phyloP scores from a whole-genome alignment of 768 basidiomycete species.

The Termitomyces sp. region DNA sequence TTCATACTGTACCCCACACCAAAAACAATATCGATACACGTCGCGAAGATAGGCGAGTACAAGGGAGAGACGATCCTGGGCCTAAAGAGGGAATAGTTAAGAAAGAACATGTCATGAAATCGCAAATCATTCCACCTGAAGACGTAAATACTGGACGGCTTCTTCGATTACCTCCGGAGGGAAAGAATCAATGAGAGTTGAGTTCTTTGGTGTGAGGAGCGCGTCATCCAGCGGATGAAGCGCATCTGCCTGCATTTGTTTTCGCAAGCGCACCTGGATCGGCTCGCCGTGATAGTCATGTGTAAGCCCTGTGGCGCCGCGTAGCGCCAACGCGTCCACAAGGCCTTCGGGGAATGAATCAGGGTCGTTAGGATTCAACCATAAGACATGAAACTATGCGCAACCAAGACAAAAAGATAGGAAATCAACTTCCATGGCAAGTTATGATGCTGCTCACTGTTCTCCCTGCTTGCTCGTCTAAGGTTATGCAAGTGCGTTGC shows the following conservation, averaged over 20 bases:
- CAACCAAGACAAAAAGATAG: not conserved
- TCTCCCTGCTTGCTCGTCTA: slow-evolving; percentile 72
- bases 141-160: slow-evolving; percentile 57
- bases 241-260: slow-evolving; percentile 73
- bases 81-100: slow-evolving; percentile 34
- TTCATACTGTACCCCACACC: slow-evolving; percentile 79
- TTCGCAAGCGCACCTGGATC: slow-evolving; percentile 49
- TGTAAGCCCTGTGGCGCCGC: slow-evolving; percentile 21
- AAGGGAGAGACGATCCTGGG: slow-evolving; percentile 60
- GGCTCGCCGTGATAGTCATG: slow-evolving; percentile 24
- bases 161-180: slow-evolving; percentile 59
- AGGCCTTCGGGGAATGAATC: slow-evolving; percentile 66
- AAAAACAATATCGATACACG: slow-evolving; percentile 76
- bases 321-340: slow-evolving; percentile 45
- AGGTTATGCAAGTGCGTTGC: slow-evolving; percentile 64
- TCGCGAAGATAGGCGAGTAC: slow-evolving; percentile 71
- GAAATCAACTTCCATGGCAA: slow-evolving; percentile 3
- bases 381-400: slow-evolving; percentile 73
- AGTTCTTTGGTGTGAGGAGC: slow-evolving; percentile 23
- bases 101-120: slow-evolving; percentile 7
- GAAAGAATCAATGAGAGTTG: slow-evolving; percentile 28
- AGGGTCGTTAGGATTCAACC: slow-evolving; percentile 62
- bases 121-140: slow-evolving; percentile 40
- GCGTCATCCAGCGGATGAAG: slow-evolving; percentile 46
- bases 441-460: slow-evolving; percentile 25